A percentile compares a stretch with the other conserved stretches of the same genome.
Evolutionary conservation across 768 basidiomycete genomes (phyloP).

Genomic region (Obba rivulosa): DNA sequence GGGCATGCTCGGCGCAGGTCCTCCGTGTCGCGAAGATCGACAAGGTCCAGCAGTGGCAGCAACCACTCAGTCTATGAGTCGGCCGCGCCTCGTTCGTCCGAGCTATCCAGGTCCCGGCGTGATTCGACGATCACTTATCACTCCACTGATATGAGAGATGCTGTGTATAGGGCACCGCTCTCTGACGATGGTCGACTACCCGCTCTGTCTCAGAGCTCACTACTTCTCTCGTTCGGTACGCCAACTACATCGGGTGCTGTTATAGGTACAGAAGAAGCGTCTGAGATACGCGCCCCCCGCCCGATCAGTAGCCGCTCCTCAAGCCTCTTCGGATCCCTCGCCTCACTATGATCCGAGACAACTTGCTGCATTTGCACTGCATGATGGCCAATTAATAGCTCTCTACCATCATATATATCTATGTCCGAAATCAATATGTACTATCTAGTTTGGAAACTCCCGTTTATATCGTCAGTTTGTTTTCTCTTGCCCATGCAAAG

Average conservation of each 20-base stretch:
- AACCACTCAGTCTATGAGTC: neutral
- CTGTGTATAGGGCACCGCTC: too few relatives aligned
- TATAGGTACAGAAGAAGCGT: constrained; percentile 10
- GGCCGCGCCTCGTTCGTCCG: neutral
- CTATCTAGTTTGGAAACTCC: too few relatives aligned
- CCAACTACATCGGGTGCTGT: constrained; percentile 13
- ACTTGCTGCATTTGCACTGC: too few relatives aligned
- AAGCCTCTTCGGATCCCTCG: constrained; percentile 7
- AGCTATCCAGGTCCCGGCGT: too few relatives aligned
- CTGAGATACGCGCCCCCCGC: constrained; percentile 15
- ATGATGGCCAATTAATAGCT: too few relatives aligned
- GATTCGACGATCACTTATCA: too few relatives aligned
- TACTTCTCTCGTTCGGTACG: constrained; percentile 12
- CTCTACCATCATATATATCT: too few relatives aligned
- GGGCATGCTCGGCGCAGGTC: constrained; percentile 6
- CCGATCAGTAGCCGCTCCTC: constrained; percentile 11
- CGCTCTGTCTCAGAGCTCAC: constrained; percentile 1
- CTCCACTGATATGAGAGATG: too few relatives aligned
- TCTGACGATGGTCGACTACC: neutral
- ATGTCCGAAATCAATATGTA: too few relatives aligned
- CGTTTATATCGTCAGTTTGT: too few relatives aligned
- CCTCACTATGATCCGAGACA: too few relatives aligned
- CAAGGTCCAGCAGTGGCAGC: constrained; percentile 1
- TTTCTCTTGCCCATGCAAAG: too few relatives aligned
- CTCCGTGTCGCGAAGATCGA: constrained; percentile 1